phyloP scores from a whole-genome alignment of 164 flowering plant species.

The Vitis rupestris region DNA sequence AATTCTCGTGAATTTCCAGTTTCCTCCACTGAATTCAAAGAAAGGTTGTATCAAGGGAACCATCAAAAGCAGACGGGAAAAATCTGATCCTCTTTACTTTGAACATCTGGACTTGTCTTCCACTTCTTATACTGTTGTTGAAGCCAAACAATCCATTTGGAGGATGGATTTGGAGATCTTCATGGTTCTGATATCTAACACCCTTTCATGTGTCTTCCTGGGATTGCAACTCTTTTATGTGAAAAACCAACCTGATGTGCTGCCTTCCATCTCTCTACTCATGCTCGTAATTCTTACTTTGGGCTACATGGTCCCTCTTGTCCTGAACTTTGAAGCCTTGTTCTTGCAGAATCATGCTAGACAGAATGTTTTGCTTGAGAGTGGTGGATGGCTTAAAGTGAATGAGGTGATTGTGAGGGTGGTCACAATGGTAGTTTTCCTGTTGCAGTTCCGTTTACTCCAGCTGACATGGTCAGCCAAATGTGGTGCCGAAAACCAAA shows the following conservation, averaged over 20 bases:
- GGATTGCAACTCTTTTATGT: constrained; percentile 2
- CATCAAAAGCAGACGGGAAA: constrained; percentile 35
- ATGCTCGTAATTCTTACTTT: constrained; percentile 51
- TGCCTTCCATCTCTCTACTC: constrained; percentile 43
- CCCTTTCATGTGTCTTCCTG: constrained; percentile 44
- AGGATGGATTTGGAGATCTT: constrained; percentile 53
- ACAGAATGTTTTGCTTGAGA: constrained; percentile 22
- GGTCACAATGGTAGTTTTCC: constrained; percentile 24
- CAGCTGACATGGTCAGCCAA: constrained; percentile 47
- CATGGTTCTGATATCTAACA: constrained; percentile 48
- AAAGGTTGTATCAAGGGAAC: constrained; percentile 27
- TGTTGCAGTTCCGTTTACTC: constrained; percentile 45
- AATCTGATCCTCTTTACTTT: constrained; percentile 39
- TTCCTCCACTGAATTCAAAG: constrained; percentile 7
- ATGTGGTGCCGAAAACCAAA: constrained; percentile 6
- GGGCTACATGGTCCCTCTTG: constrained; percentile 56
- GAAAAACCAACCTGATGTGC: constrained; percentile 23
- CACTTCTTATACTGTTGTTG: constrained; percentile 1
- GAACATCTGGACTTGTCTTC: constrained; percentile 28
- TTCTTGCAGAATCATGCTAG: constrained; percentile 21
- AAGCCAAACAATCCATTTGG: constrained; percentile 28
- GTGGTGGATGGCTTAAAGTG: constrained; percentile 16
- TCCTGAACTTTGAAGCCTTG: constrained; percentile 53
- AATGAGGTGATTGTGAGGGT: no score
- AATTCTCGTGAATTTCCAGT: constrained; percentile 35